A percentile compares a stretch with the other conserved stretches of the same genome.
These are phyloP conservation scores for Alnus glutinosa DNA, from an alignment of 306 rosid genomes.

Conservation along the genomic window DNA sequence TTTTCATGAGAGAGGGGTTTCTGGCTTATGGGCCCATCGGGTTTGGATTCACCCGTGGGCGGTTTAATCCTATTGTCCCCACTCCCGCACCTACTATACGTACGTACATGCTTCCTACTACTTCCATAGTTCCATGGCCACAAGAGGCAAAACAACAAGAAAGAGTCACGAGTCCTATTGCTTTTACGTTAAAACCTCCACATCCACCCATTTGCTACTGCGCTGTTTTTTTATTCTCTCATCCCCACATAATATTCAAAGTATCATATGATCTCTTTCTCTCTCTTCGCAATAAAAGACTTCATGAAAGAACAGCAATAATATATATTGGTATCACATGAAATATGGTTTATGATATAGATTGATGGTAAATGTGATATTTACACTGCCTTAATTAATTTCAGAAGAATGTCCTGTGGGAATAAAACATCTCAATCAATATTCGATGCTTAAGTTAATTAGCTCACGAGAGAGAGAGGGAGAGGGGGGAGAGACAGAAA, in stretches of 20 bases:
- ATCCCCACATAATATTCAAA: constrained; percentile 6
- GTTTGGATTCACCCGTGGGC: constrained; percentile 57
- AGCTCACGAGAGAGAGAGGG: no score
- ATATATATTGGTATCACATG: background rate
- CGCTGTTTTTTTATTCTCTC: constrained; percentile 9
- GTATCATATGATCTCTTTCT: constrained; percentile 1
- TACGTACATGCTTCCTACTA: constrained; percentile 22
- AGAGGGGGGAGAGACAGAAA: background rate
- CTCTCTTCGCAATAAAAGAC: constrained; percentile 17
- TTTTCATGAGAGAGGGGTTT: background rate
- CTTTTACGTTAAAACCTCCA: constrained; percentile 37
- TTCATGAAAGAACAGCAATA: constrained; percentile 5
- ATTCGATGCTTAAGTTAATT: constrained; percentile 13
- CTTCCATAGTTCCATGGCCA: constrained; percentile 53
- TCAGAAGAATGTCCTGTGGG: background rate
- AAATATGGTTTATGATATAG: background rate
- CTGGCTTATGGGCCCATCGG: constrained; percentile 21
- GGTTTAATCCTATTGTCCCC: constrained; percentile 39
- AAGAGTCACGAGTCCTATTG: constrained; percentile 58
- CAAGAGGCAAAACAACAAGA: constrained; percentile 57
- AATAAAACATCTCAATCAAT: constrained; percentile 14
- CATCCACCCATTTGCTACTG: constrained; percentile 29
- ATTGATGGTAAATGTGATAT: background rate
- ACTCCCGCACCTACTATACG: constrained; percentile 25
- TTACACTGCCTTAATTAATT: constrained; percentile 11